These are phyloP conservation scores for Ichthyophthirius multifiliis DNA, from an alignment of 169 alveolate species.

Conservation along the genomic window DNA sequence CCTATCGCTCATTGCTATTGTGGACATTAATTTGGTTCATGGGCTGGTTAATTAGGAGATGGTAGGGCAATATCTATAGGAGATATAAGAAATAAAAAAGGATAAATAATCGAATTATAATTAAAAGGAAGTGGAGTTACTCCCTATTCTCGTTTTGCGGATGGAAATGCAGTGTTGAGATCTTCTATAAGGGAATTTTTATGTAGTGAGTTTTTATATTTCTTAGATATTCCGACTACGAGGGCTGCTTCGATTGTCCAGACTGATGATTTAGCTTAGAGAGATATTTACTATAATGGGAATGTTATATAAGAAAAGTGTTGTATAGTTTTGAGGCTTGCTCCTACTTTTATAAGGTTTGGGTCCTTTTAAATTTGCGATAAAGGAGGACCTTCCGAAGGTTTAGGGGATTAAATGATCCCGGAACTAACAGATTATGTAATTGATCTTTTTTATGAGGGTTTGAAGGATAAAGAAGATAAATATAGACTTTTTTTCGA, in stretches of 20 bases:
- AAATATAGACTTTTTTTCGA: neutral
- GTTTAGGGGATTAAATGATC: slow-evolving; percentile 40
- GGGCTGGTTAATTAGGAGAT: slow-evolving; percentile 71
- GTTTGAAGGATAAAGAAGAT: neutral
- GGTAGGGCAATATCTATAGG: slow-evolving; percentile 68
- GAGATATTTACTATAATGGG: slow-evolving; percentile 60
- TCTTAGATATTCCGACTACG: slow-evolving; percentile 72
- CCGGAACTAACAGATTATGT: slow-evolving; percentile 44
- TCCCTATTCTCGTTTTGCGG: slow-evolving; percentile 78
- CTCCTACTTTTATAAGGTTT: slow-evolving; percentile 70
- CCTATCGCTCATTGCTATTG: slow-evolving; percentile 63
- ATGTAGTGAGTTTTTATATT: slow-evolving; percentile 70
- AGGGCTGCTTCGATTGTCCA: slow-evolving; percentile 73
- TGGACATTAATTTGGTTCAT: slow-evolving; percentile 63
- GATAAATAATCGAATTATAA: slow-evolving; percentile 49
- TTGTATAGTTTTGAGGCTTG: slow-evolving; percentile 72
- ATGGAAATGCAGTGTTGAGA: slow-evolving; percentile 81
- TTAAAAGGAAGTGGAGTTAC: slow-evolving; percentile 80
- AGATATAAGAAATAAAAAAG: slow-evolving; percentile 33
- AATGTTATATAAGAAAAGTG: slow-evolving; percentile 47
- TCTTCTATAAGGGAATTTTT: slow-evolving; percentile 74
- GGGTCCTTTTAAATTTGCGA: slow-evolving; percentile 80
- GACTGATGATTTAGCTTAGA: slow-evolving; percentile 45
- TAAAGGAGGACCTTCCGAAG: slow-evolving; percentile 43
- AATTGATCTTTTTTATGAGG: neutral